phyloP scores from a whole-genome alignment of 75 land plant genomes.

The Selaginella tamariscina region DNA sequence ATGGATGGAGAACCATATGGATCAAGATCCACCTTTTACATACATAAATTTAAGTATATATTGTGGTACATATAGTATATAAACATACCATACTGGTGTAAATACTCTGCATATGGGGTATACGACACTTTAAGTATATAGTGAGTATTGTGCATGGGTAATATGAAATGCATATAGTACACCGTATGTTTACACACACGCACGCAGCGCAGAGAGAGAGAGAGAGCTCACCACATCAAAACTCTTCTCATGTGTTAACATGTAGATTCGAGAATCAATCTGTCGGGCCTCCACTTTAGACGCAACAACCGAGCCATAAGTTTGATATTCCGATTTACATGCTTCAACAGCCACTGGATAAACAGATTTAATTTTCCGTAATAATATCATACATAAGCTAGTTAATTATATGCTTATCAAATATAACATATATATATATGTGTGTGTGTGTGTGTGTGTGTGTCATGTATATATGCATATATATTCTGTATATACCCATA shows the following conservation, averaged over 20 bases:
- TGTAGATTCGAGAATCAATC: neutral
- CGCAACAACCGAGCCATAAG: neutral
- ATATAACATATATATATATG: no score
- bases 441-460: no score
- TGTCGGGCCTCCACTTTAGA: neutral
- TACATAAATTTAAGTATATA: neutral
- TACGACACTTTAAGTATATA: neutral
- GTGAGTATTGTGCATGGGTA: no score
- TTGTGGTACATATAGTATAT: neutral
- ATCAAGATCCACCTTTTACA: constrained; percentile 4
- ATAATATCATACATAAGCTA: no score
- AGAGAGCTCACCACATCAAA: constrained; percentile 1
- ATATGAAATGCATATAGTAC: no score
- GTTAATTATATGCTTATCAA: no score
- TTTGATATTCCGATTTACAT: constrained; percentile 2
- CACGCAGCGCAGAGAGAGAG: neutral
- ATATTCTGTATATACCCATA: no score
- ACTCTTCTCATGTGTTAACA: constrained; percentile 4
- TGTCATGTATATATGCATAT: no score
- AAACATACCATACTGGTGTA: neutral
- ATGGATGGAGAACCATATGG: neutral
- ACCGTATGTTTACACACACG: no score
- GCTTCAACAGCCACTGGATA: constrained; percentile 1
- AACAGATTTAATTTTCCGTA: neutral
- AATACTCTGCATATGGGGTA: neutral